Evolutionary conservation across 345 rosid genomes (phyloP), one percentile per base, ranked within the genome.

Genomic region (Eucalyptus grandis): DNA sequence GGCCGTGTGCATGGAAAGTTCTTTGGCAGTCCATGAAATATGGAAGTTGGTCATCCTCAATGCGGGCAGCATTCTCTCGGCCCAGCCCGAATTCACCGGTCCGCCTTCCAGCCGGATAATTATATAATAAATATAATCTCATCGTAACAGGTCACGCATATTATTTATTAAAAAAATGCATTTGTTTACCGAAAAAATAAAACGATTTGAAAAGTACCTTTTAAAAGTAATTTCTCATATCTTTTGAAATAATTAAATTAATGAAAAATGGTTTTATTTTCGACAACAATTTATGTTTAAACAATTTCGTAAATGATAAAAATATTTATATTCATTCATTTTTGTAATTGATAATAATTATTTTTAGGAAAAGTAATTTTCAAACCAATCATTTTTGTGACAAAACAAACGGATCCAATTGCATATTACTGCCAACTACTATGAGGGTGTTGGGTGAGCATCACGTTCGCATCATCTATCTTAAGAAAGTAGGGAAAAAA

Each of bases 1-100:
- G 0, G 69, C 69, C 16, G 0, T 13, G 34, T 62, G 1, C 8
- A 1, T 30, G 31, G 6, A 12, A 0, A 0, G 69, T 62, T 62
- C 69, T 12, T 62, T 2, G 69, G 16, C 69, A 30, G 16, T 6
- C 31, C 69, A 34, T 34, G 24, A 69, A 9, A 69, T 2, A 31
- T 69, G 24, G 81, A 31, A 69, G 44, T 17, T 69, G 4, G 24
- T 69, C 2, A 5, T 69, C 19, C 81, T 69, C 43, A 16, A 34
- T 69, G 81, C 22, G 19, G 37, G 77, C 40, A 27, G 69, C 69
- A 62, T 62, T 62, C 69, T 62, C 69, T 62, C 69, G 69, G 17
- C 69, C 69, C 34, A 62, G 69, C 34, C 69, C 69, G 16, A 30
- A 13, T 62, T 30, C 34, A 62, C 30, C 30, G 14, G 62, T 24